phyloP scores from a whole-genome alignment of 495 filamentous ascomycete genomes.

The Lasiosphaeria ovina region DNA sequence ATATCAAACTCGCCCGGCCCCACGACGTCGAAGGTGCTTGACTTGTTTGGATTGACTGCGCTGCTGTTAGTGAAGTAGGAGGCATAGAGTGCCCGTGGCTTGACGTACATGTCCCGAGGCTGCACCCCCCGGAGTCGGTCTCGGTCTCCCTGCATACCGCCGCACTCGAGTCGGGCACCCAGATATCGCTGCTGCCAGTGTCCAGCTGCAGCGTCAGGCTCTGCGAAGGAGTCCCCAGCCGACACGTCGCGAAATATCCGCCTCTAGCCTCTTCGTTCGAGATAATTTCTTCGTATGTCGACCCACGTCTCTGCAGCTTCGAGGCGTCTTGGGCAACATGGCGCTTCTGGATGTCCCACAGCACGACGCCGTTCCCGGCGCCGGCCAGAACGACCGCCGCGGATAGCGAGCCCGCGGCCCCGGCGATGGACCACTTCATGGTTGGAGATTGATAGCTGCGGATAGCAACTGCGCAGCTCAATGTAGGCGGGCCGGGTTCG shows the following conservation, averaged over 20 bases:
- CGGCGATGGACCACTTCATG: conserved; percentile 27
- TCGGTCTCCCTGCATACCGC: conserved; percentile 49
- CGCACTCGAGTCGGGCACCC: conserved; percentile 67
- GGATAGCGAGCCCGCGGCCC: conserved; percentile 33
- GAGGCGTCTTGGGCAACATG: conserved; percentile 13
- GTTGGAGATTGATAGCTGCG: background rate
- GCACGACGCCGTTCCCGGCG: conserved; percentile 33
- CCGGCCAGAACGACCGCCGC: conserved; percentile 29
- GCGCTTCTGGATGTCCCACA: conserved; percentile 41
- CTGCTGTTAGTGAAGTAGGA: conserved; percentile 19
- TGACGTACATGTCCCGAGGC: conserved; percentile 47
- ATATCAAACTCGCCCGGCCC: conserved; percentile 74
- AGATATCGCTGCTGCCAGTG: conserved; percentile 88
- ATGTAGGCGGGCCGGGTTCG: too few relatives aligned
- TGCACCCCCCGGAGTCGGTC: conserved; percentile 35
- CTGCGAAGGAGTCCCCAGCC: conserved; percentile 69
- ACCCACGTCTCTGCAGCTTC: conserved; percentile 32
- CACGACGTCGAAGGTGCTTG: conserved; percentile 66
- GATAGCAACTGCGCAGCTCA: too few relatives aligned
- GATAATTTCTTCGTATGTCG: conserved; percentile 38
- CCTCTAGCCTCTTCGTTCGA: conserved; percentile 43
- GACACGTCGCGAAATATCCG: conserved; percentile 69
- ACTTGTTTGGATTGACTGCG: conserved; percentile 59
- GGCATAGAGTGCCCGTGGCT: background rate
- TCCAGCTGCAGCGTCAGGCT: conserved; percentile 68